A percentile compares a stretch with the other conserved stretches of the same genome.
Evolutionary conservation across 2,329 filamentous ascomycete genomes (phyloP).

Genomic region (Juglanconis sp.): DNA sequence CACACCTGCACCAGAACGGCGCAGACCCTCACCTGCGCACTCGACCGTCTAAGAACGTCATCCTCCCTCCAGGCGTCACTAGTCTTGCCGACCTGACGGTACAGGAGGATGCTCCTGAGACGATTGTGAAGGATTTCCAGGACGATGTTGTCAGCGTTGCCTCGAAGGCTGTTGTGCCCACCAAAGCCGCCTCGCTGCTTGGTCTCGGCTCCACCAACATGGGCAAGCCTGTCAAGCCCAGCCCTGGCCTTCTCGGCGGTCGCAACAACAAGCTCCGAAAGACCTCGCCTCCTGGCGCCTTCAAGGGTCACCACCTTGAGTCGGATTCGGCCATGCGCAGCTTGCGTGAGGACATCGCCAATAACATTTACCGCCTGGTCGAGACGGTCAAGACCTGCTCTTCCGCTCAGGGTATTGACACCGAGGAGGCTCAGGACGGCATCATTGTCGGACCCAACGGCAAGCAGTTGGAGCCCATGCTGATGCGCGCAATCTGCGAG

Average conservation of each 20-base stretch:
- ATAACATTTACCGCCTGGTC: conserved; percentile 50
- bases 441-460: conserved; percentile 13
- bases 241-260: conserved; percentile 9
- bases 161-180: conserved; percentile 36
- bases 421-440: conserved; percentile 9
- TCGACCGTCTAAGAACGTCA: conserved; percentile 1
- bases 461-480: conserved; percentile 31
- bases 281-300: not conserved
- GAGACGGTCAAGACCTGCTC: conserved; percentile 39
- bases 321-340: conserved; percentile 37
- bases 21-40: not conserved
- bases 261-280: conserved; percentile 20
- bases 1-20: not conserved
- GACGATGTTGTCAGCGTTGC: conserved; percentile 22
- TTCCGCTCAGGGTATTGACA: conserved; percentile 3
- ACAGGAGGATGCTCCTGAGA: conserved; percentile 13
- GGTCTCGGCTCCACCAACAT: conserved; percentile 37
- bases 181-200: conserved; percentile 50
- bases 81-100: conserved; percentile 17
- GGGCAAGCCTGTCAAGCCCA: conserved; percentile 17
- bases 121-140: conserved; percentile 11
- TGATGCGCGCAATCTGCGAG: conserved; percentile 40
- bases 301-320: conserved; percentile 2
- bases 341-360: conserved; percentile 47
- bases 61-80: conserved; percentile 16